Percentiles rank a stretch among this genome's conserved stretches.
These are phyloP conservation scores for Pyrenophora graminea DNA, from an alignment of 2,329 filamentous ascomycete species.

Conservation along the genomic window DNA sequence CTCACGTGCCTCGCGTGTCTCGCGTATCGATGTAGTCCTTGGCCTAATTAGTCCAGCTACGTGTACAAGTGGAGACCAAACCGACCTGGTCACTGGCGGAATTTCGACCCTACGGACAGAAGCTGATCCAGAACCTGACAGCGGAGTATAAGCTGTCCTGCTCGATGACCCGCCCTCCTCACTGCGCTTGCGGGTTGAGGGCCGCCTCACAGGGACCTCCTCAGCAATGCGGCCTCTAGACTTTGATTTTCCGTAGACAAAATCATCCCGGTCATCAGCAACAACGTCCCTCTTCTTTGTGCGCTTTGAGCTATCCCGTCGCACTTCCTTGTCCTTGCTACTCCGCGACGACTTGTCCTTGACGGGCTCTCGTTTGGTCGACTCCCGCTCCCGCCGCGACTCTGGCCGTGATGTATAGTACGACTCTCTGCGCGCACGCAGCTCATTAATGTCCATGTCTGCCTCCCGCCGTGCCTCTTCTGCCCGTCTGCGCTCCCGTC, in stretches of 20 bases:
- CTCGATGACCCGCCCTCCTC: conserved; percentile 44
- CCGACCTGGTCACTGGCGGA: conserved; percentile 39
- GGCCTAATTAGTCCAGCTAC: conserved; percentile 19
- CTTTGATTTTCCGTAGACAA: conserved; percentile 38
- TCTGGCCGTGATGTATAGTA: conserved; percentile 46
- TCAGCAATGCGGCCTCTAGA: conserved; percentile 32
- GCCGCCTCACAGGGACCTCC: conserved; percentile 33
- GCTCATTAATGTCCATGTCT: conserved; percentile 48
- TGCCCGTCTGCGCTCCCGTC: conserved; percentile 39
- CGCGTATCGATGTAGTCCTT: conserved; percentile 40
- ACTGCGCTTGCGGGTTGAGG: conserved; percentile 35
- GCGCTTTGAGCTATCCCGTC: conserved; percentile 32
- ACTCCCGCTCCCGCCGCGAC: conserved; percentile 31
- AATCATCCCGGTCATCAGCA: conserved; percentile 36
- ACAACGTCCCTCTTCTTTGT: conserved; percentile 32
- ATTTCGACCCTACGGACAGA: conserved; percentile 37
- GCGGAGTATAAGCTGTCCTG: conserved; percentile 39
- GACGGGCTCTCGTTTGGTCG: conserved; percentile 28
- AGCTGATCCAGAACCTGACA: conserved; percentile 37
- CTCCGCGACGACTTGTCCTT: conserved; percentile 36
- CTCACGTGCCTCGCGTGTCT: conserved; percentile 8
- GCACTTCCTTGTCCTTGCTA: conserved; percentile 34
- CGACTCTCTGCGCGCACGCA: conserved; percentile 44
- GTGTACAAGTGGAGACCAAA: conserved; percentile 12
- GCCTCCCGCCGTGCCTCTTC: conserved; percentile 35